A percentile compares a stretch with the other conserved stretches of the same genome.
phyloP scores from a whole-genome alignment of 345 rosid species.

The Turritis glabra region DNA sequence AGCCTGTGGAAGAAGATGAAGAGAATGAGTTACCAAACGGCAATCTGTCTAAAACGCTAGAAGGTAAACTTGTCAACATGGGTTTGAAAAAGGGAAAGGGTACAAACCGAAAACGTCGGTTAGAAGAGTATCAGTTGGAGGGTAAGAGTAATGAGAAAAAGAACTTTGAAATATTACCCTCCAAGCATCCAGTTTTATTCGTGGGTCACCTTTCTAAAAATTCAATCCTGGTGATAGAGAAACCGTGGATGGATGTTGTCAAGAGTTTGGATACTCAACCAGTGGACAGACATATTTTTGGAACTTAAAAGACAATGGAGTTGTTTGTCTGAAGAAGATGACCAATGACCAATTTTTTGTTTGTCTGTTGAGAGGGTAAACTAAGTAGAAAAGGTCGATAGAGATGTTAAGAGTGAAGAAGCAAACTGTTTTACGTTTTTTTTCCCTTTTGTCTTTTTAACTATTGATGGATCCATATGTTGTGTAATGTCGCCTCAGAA shows the following conservation, averaged over 20 bases:
- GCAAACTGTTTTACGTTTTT: not conserved
- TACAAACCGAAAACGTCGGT: constrained; percentile 47
- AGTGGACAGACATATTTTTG: constrained; percentile 89
- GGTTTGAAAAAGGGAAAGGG: constrained; percentile 31
- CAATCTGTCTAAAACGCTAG: constrained; percentile 49
- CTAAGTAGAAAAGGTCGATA: not conserved
- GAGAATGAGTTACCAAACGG: constrained; percentile 52
- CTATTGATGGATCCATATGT: constrained; percentile 21
- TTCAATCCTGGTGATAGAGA: constrained; percentile 77
- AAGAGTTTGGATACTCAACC: constrained; percentile 72
- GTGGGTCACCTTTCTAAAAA: constrained; percentile 77
- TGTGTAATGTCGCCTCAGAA: constrained; percentile 21
- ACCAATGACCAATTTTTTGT: constrained; percentile 13
- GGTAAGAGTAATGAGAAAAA: constrained; percentile 53
- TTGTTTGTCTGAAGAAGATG: constrained; percentile 12
- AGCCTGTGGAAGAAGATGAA: constrained; percentile 68
- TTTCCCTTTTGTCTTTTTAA: not conserved
- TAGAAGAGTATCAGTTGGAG: constrained; percentile 51
- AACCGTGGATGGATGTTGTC: constrained; percentile 90
- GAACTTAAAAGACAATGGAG: constrained; percentile 44
- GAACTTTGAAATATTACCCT: constrained; percentile 76
- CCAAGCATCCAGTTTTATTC: constrained; percentile 86
- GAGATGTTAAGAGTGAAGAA: constrained; percentile 21
- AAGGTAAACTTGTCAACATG: constrained; percentile 44
- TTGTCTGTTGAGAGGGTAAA: not conserved